Percentiles rank a stretch among this genome's conserved stretches.
Conservation (phyloP, 768 basidiomycete species). For the Galerina marginata region DNA sequence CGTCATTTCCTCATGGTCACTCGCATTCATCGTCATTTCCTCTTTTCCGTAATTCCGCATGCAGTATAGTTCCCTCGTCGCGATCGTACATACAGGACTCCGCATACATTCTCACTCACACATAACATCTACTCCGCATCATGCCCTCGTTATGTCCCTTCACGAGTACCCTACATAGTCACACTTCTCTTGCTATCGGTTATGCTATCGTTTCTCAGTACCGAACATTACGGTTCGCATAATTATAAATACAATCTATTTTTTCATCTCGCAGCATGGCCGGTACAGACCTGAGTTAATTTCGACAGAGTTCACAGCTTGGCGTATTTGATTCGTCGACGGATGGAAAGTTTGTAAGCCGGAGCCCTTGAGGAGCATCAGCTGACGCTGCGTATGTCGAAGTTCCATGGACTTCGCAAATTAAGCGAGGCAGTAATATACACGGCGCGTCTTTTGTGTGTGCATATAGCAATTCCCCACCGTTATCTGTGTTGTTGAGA, state of each 20-base stretch:
- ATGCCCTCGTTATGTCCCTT: slow-evolving; percentile 10
- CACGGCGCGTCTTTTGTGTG: slow-evolving; percentile 10
- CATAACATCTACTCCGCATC: neutral
- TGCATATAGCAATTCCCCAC: slow-evolving; percentile 3
- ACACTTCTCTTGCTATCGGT: slow-evolving; percentile 7
- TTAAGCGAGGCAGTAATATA: neutral
- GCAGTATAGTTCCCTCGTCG: neutral
- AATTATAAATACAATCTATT: slow-evolving; percentile 11
- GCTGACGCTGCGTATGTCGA: neutral
- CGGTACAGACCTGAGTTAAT: slow-evolving; percentile 1
- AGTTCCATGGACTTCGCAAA: slow-evolving; percentile 2
- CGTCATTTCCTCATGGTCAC: neutral
- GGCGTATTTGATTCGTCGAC: neutral
- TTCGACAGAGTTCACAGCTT: neutral
- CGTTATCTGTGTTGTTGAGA: slow-evolving; percentile 1
- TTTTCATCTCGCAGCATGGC: neutral
- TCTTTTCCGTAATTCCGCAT: neutral
- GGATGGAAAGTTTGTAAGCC: neutral
- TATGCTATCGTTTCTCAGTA: slow-evolving; percentile 6
- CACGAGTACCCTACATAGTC: slow-evolving; percentile 7
- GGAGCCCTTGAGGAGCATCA: neutral
- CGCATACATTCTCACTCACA: neutral
- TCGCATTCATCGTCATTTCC: neutral
- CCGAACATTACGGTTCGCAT: neutral
- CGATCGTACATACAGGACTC: neutral